Base-by-base conservation (phyloP, 164 flowering plant genomes). In the Piper betle region DNA sequence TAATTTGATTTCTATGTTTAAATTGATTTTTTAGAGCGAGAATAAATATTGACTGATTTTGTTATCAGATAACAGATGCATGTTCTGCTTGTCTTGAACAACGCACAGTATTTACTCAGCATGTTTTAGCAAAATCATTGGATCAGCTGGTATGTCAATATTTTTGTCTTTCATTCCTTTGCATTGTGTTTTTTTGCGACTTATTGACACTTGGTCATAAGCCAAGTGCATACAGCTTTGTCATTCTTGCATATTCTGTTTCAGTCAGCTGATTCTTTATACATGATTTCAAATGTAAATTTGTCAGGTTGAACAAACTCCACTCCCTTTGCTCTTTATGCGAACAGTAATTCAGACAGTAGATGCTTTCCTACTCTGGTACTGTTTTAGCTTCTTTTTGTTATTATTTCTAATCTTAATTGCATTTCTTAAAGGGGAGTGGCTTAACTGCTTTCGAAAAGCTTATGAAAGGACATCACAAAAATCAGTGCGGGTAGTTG, bases 31-130 rank as follows among this genome's bases (percentile, higher is more conserved):
- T 46, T 46, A 46, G 6, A 46, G 15, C 50, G 11, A 15, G 15
- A 46, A 10, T 2, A 46, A 46, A 15, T 46, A 2, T 46, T 9
- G 15, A 46, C 9, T 46, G 50, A 46, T 10, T 25, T 2, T 55
- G 9, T 73, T 73, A 70, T 52, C 91, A 93, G 99, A 79, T 93
- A 71, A 93, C 79, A 25, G 99, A 93, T 79, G 95, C 88, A 64
- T 90, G 97, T 66, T 82, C 99, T 33, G 93, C 97, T 69, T 93
- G 99, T 74, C 90, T 93, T 71, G 99, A 90, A 80, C 99, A 93
- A 69, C 90, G 91, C 6, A 93, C 94, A 13, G 99, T 93, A 55
- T 93, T 93, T 75, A 93, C 99, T 25, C 96, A 88, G 72, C 95
- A 86, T 69, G 99, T 93, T 56, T 72, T 90, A 72, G 88, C 81